A percentile compares a stretch with the other conserved stretches of the same genome.
These are phyloP conservation scores for Bombardia bombarda DNA, from an alignment of 495 filamentous ascomycete genomes.

Conservation along the genomic window DNA sequence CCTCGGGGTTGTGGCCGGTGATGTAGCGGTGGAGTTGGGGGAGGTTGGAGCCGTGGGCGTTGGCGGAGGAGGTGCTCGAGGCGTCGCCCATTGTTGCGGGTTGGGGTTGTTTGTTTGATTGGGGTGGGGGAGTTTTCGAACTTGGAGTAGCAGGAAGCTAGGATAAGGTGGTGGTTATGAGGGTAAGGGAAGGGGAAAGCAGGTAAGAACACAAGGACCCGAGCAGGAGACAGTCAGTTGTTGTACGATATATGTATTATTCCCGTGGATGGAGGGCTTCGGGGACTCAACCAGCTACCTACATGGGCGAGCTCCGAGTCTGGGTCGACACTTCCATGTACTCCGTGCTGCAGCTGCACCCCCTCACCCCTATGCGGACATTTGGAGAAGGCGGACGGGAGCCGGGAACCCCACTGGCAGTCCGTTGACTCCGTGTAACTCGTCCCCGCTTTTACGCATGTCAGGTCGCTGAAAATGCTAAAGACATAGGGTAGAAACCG, in stretches of 20 bases:
- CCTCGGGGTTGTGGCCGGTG: conserved; percentile 29
- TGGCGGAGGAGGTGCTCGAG: background rate
- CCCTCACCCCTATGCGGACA: too few relatives aligned
- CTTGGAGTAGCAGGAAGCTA: background rate
- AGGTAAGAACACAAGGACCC: background rate
- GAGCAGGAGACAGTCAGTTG: background rate
- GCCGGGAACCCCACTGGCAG: too few relatives aligned
- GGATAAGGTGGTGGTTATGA: background rate
- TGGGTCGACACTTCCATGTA: too few relatives aligned
- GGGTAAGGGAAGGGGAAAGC: background rate
- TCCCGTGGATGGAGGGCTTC: too few relatives aligned
- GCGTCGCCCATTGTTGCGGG: conserved; percentile 13
- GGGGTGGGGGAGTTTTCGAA: background rate
- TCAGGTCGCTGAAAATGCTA: too few relatives aligned
- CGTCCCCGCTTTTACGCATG: too few relatives aligned
- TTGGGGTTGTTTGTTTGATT: background rate
- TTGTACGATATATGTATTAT: background rate
- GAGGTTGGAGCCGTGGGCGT: conserved; percentile 22
- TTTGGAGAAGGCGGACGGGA: too few relatives aligned
- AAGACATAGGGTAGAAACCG: too few relatives aligned
- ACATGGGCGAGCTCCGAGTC: too few relatives aligned
- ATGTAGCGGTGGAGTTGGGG: conserved; percentile 28
- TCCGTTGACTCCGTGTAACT: too few relatives aligned
- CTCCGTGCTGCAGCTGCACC: too few relatives aligned
- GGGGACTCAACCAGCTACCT: too few relatives aligned